Evolutionary conservation across 306 rosid genomes (phyloP), one percentile per base, ranked within the genome.

Genomic region (Corylus heterophylla): DNA sequence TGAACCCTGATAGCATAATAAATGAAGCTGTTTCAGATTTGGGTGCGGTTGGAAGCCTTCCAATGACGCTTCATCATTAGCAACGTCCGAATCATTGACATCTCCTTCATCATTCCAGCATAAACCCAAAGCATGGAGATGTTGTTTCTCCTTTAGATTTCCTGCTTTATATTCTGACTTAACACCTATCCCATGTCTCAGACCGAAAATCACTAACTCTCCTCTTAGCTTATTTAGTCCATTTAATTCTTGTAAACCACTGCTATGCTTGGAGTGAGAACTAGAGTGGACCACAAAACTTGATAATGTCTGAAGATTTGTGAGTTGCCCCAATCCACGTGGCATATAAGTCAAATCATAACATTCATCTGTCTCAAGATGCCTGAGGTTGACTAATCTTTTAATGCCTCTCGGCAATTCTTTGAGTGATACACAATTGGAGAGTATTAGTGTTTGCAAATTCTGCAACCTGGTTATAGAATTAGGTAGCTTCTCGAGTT

Each of bases 361-460:
- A 17, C 82, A 82, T 17, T 67, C 76, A 1, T 74, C 51, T 0
- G 25, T 14, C 49, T 74, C 51, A 25, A 82, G 82, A 51, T 82
- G 86, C 29, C 42, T 74, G 14, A 82, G 86, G 2, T 1, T 17
- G 29, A 0, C 7, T 8, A 82, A 29, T 2, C 14, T 6, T 14
- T 12, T 2, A 2, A 82, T n/a, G 16, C 73, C 42, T 29, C 75
- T 68, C 0, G 86, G 82, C 50, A 77, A 29, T 39, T 78, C 73
- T 61, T 56, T 31, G 55, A 82, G 73, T 4, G 0, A 0, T 8
- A 11, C 9, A 39, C 86, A 83, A 1, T 25, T 22, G 20, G 82
- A 71, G n/a, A 48, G 35, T 48, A 4, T 48, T 14, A 71, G 56
- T 8, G 74, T 71, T 13, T 22, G 74, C 74, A 71, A 71, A 12